Percentiles rank a stretch among this genome's conserved stretches.
These are phyloP conservation scores for Kuraishia cidri DNA, from an alignment of 805 yeast genomes.

Conservation along the genomic window DNA sequence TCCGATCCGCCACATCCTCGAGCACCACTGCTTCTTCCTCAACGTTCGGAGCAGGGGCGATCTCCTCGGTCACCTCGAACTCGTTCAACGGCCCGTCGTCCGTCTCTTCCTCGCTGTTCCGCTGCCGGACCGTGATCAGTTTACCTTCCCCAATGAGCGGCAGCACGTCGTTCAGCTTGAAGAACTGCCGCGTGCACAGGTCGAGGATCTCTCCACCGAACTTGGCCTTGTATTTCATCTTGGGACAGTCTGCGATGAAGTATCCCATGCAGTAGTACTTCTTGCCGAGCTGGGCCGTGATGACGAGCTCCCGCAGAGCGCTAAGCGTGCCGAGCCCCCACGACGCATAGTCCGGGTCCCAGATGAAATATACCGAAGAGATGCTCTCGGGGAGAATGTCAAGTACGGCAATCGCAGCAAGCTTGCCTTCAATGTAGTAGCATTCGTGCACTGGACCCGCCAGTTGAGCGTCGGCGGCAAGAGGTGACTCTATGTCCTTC, in stretches of 20 bases:
- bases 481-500: slow-evolving; percentile 14
- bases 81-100: neutral
- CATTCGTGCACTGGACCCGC: slow-evolving; percentile 73
- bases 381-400: slow-evolving; percentile 72
- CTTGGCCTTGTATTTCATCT: slow-evolving; percentile 74
- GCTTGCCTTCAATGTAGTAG: slow-evolving; percentile 52
- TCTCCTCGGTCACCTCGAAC: slow-evolving; percentile 2
- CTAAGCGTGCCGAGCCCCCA: slow-evolving; percentile 72
- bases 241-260: slow-evolving; percentile 68
- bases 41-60: neutral
- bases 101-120: neutral
- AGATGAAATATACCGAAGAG: slow-evolving; percentile 80
- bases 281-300: slow-evolving; percentile 36
- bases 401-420: slow-evolving; percentile 69
- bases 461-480: slow-evolving; percentile 8
- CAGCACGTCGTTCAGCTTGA: slow-evolving; percentile 23
- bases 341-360: slow-evolving; percentile 73
- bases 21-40: neutral
- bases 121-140: no score
- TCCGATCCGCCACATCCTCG: slow-evolving; percentile 20
- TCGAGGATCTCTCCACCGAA: slow-evolving; percentile 74
- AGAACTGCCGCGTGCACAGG: slow-evolving; percentile 34
- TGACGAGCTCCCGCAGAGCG: slow-evolving; percentile 59
- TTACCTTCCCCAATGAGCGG: slow-evolving; percentile 18
- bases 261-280: slow-evolving; percentile 73